Percentiles rank a stretch among this genome's conserved stretches.
Conservation (phyloP, 2,329 filamentous ascomycete genomes). For the Pleomassaria siparia region DNA sequence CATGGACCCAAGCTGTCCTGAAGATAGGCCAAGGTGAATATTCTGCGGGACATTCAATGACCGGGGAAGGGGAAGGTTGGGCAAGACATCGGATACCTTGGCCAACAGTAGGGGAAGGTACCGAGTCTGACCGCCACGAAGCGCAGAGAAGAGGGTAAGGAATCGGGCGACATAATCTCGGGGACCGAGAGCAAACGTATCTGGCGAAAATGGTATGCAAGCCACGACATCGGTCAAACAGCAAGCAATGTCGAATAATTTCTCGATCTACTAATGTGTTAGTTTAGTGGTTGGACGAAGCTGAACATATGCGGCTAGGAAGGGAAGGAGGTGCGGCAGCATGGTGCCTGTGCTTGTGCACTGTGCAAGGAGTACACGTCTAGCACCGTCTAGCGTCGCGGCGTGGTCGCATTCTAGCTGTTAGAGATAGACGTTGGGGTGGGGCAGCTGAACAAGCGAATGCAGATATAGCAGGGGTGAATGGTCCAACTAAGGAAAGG, state of each 20-base stretch:
- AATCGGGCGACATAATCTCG: conserved; percentile 72
- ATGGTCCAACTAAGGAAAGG: conserved; percentile 9
- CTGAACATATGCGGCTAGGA: conserved; percentile 12
- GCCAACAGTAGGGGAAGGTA: conserved; percentile 75
- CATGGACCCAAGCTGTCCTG: conserved; percentile 25
- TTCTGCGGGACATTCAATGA: conserved; percentile 35
- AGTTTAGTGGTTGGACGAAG: conserved; percentile 19
- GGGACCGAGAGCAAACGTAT: conserved; percentile 59
- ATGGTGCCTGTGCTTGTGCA: not conserved
- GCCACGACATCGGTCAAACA: conserved; percentile 73
- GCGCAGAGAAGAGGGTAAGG: conserved; percentile 65
- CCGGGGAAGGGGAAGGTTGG: conserved; percentile 46
- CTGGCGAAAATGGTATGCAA: conserved; percentile 57
- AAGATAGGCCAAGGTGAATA: conserved; percentile 29
- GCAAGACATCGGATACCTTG: conserved; percentile 73
- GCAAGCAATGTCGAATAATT: conserved; percentile 75
- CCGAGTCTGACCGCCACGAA: conserved; percentile 74
- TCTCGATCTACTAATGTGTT: conserved; percentile 63
- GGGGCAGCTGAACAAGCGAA: conserved; percentile 21
- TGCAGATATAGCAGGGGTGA: conserved; percentile 24
- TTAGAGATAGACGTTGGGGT: conserved; percentile 33
- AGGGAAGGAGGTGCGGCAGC: conserved; percentile 11
- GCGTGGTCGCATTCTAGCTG: conserved; percentile 11
- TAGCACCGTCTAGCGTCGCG: conserved; percentile 8
- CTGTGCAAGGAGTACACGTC: conserved; percentile 1